Evolutionary conservation across 495 filamentous ascomycete genomes (phyloP), one percentile per base, ranked within the genome.

Genomic region (Ascodesmis nigricans): DNA sequence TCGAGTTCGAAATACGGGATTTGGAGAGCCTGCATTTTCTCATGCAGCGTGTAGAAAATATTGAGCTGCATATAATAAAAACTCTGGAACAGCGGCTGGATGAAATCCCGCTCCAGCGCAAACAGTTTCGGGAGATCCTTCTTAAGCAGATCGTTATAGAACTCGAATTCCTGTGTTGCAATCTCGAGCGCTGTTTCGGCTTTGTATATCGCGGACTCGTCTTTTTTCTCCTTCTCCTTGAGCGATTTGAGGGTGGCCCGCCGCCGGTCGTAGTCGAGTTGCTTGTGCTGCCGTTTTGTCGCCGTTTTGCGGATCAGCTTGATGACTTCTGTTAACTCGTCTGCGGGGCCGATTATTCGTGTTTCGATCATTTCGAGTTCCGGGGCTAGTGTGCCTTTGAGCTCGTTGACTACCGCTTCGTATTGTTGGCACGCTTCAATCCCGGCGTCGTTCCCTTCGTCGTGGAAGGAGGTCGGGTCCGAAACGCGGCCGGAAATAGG

Each of bases 1-100:
- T 75, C 74, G 21, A 99, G 66, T 52, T 99, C 75, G 54, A 99
- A 99, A 58, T 99, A 99, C 38, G 76, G 79, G 47, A 99, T 95
- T 53, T 93, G 78, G 49, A 90, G 78, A 36, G 63, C 71, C 55
- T 99, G 87, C 90, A 95, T 95, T 55, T 69, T 76, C 56, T 99
- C 87, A 55, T 99, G 87, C 21, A 99, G 63, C 0, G 90, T 95
- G 56, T 99, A 99, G 58, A 95, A 99, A 41, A 99, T 82, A 55
- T 99, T 99, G 36, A 99, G 68, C 55, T 99, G 87, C 90, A 99
- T 95, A 62, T 99, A 99, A 58, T 99, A 99, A 62, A 95, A 99
- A 21, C 81, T 91, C 47, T 93, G 90, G 65, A 99, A 99, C 5
- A 99, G 65, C 9, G 87, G 87, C 38, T 75, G 73, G 55, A 99